Percentiles rank a stretch among this genome's conserved stretches.
These are phyloP conservation scores for Zygotorulaspora florentina DNA, from an alignment of 805 yeast genomes.

Conservation along the genomic window DNA sequence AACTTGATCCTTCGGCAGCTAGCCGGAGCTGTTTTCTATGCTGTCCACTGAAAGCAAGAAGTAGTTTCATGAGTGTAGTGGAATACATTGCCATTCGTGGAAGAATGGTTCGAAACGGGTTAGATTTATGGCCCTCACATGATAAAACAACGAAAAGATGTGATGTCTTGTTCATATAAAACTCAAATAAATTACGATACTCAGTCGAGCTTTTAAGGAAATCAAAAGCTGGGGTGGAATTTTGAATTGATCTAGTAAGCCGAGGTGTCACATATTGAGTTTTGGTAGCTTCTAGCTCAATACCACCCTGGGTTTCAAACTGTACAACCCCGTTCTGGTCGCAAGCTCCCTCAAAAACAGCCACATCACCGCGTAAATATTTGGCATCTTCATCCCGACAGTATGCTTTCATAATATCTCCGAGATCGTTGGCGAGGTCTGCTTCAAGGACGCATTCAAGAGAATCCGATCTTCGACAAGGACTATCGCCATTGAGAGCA, in stretches of 20 bases:
- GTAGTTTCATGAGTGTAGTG: constrained; percentile 49
- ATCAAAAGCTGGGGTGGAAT: neutral
- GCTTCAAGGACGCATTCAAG: too few species aligned
- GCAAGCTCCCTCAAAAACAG: too few species aligned
- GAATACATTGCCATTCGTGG: constrained; percentile 65
- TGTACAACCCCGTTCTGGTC: too few species aligned
- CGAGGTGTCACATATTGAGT: neutral
- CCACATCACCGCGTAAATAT: too few species aligned
- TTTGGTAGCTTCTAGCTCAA: neutral
- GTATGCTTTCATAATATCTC: too few species aligned
- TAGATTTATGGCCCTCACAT: constrained; percentile 46
- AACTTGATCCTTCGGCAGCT: neutral
- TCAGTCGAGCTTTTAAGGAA: constrained; percentile 11
- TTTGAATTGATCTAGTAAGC: neutral
- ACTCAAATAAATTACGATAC: constrained; percentile 57
- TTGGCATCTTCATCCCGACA: too few species aligned
- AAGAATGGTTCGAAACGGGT: constrained; percentile 61
- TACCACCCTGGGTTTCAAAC: too few species aligned
- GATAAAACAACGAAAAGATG: constrained; percentile 64
- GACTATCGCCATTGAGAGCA: too few species aligned
- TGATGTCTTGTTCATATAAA: constrained; percentile 59
- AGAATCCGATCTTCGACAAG: too few species aligned
- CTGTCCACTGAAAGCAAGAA: constrained; percentile 48
- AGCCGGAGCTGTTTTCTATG: constrained; percentile 34
- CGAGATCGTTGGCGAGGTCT: too few species aligned